Evolutionary conservation across 2,329 filamentous ascomycete genomes (phyloP), one percentile per base, ranked within the genome.

Genomic region (Trichophyton benhamiae): DNA sequence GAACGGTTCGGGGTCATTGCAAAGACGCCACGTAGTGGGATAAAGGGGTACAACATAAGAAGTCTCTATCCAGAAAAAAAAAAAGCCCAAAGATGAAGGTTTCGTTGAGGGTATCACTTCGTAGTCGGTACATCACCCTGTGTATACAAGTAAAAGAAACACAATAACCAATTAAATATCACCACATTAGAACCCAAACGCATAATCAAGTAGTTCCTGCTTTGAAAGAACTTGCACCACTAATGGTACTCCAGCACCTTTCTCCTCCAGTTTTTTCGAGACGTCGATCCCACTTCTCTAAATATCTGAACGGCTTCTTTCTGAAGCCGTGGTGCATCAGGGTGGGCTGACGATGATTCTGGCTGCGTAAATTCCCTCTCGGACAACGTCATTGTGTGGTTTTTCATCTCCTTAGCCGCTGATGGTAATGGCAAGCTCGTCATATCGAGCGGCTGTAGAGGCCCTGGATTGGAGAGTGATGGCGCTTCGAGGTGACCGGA

Each of bases 241-340:
- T 65, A 75, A 44, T 64, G 69, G 63, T 74, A 75, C 60, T 76
- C 72, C 9, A 74, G 63, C 55, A 74, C 68, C 49, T 70, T 66
- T 25, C 74, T 67, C 62, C 67, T 69, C 69, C 71, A 75, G 8
- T 71, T 72, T 15, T 72, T 66, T 20, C 62, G 64, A 46, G 58
- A 36, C 22, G 25, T 25, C 15, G 58, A 49, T 59, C 73, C 72
- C 25, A 63, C 65, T 57, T 72, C 67, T 9, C 65, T 66, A 63
- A 74, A 66, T 55, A 71, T 62, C 58, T 73, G 69, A n/a, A 70
- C 65, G 3, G 68, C 66, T 60, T 74, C 67, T 13, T 63, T 71
- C 48, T 68, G 68, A 15, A 60, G 61, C 13, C 60, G 62, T 7
- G 58, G 62, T 15, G 57, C 22, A 3, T 30, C 48, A 20, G 36